Conservation (phyloP, 2,329 filamentous ascomycete species). For the Graphilbum sp. region DNA sequence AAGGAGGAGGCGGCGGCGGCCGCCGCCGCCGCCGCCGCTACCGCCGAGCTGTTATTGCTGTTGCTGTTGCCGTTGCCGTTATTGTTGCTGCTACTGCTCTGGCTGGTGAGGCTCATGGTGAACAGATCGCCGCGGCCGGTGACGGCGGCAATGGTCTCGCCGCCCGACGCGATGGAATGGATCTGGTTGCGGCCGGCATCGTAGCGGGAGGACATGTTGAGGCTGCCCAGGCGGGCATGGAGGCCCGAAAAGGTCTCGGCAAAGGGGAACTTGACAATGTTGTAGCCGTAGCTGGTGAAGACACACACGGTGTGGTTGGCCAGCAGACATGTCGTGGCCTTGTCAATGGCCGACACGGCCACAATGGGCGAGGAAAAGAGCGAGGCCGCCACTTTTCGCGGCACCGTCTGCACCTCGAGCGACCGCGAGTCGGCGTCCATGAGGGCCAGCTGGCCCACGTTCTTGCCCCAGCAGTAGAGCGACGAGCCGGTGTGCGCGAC, state of each 20-base stretch:
- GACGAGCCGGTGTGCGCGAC: slow-evolving; percentile 70
- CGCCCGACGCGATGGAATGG: slow-evolving; percentile 62
- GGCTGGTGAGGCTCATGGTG: slow-evolving; percentile 60
- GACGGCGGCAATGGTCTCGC: slow-evolving; percentile 80
- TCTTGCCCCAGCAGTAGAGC: slow-evolving; percentile 89
- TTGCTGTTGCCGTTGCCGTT: no score
- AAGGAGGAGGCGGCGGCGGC: no score
- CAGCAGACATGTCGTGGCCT: slow-evolving; percentile 71
- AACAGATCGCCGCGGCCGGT: slow-evolving; percentile 77
- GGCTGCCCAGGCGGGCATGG: no score
- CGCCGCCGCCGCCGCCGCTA: slow-evolving; percentile 30
- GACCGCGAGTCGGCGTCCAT: slow-evolving; percentile 92
- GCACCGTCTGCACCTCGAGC: slow-evolving; percentile 64
- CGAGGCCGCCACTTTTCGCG: slow-evolving; percentile 76
- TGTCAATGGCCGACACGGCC: slow-evolving; percentile 76
- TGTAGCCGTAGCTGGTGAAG: slow-evolving; percentile 91
- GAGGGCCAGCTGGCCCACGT: slow-evolving; percentile 81
- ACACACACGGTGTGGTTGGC: slow-evolving; percentile 83
- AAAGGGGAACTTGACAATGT: slow-evolving; percentile 70
- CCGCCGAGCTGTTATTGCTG: no score
- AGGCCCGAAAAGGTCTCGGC: slow-evolving; percentile 35
- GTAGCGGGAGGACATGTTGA: no score
- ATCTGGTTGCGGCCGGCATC: slow-evolving; percentile 49
- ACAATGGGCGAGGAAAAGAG: slow-evolving; percentile 58
- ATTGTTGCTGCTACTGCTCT: slow-evolving; percentile 12